These are phyloP conservation scores for Sphaerosporella brunnea DNA, from an alignment of 495 filamentous ascomycete species.

Conservation along the genomic window DNA sequence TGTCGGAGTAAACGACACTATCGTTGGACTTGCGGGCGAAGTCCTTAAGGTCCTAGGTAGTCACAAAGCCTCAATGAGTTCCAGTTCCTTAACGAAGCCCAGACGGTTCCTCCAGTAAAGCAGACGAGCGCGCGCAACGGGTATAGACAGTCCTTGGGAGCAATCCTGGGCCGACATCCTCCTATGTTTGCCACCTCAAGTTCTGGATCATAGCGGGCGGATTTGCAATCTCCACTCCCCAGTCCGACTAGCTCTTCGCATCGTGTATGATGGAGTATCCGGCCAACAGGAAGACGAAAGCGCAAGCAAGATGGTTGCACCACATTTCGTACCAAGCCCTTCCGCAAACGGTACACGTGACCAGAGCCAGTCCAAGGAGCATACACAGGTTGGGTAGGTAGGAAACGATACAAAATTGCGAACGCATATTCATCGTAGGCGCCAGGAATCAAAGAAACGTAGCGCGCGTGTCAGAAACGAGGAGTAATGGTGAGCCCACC, in stretches of 20 bases:
- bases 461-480: conserved; percentile 26
- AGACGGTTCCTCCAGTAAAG: conserved; percentile 26
- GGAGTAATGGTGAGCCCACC: conserved; percentile 54
- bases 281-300: conserved; percentile 15
- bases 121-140: conserved; percentile 23
- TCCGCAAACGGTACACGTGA: background rate
- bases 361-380: conserved; percentile 23
- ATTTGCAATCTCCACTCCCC: conserved; percentile 6
- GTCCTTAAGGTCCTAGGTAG: conserved; percentile 93
- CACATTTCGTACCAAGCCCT: conserved; percentile 2
- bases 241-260: conserved; percentile 19
- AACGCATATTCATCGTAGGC: conserved; percentile 7
- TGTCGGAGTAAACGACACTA: conserved; percentile 96
- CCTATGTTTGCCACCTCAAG: too few relatives aligned
- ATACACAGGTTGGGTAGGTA: conserved; percentile 14
- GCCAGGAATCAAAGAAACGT: conserved; percentile 22
- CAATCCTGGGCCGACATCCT: conserved; percentile 21
- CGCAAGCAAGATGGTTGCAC: conserved; percentile 5
- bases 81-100: conserved; percentile 27
- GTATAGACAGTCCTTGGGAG: conserved; percentile 19
- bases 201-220: conserved; percentile 20
- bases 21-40: conserved; percentile 92
- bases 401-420: conserved; percentile 9
- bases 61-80: conserved; percentile 39
- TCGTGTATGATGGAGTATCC: conserved; percentile 20